Conservation (phyloP, 164 flowering plant species). For the Kalanchoe fedtschenkoi region DNA sequence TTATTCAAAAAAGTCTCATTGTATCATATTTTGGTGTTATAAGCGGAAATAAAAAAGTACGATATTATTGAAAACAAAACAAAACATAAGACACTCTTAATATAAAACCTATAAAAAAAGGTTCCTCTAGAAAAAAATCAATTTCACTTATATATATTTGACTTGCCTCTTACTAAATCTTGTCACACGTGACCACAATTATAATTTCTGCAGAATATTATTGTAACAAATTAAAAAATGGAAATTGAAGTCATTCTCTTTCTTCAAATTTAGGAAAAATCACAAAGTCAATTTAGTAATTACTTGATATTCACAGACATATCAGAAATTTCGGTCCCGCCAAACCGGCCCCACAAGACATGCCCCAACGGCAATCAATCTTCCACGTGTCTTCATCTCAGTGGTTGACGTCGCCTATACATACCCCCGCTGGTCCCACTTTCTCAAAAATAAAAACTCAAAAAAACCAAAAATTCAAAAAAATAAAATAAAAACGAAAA, state of each 20-base stretch:
- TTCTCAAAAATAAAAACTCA: not conserved
- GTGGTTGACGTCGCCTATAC: not conserved
- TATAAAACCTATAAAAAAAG: no score
- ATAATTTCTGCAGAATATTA: no score
- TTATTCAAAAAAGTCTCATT: no score
- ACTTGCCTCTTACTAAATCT: no score
- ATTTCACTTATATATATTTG: no score
- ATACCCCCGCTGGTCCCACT: not conserved
- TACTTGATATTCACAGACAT: not conserved
- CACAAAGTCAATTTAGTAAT: not conserved
- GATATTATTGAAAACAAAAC: no score
- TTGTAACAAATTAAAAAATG: not conserved
- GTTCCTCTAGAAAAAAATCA: no score
- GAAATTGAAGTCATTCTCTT: not conserved
- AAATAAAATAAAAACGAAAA: not conserved
- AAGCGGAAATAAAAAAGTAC: no score
- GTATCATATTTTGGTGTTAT: no score
- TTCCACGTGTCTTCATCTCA: slow-evolving; percentile 5
- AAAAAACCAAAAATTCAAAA: not conserved
- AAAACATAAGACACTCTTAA: no score
- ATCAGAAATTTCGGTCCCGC: not conserved
- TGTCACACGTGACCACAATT: no score
- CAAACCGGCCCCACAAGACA: not conserved
- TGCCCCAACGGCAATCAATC: not conserved
- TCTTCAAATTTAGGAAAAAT: not conserved